phyloP scores from a whole-genome alignment of 106 monocot species.

The Iris macrosiphon region DNA sequence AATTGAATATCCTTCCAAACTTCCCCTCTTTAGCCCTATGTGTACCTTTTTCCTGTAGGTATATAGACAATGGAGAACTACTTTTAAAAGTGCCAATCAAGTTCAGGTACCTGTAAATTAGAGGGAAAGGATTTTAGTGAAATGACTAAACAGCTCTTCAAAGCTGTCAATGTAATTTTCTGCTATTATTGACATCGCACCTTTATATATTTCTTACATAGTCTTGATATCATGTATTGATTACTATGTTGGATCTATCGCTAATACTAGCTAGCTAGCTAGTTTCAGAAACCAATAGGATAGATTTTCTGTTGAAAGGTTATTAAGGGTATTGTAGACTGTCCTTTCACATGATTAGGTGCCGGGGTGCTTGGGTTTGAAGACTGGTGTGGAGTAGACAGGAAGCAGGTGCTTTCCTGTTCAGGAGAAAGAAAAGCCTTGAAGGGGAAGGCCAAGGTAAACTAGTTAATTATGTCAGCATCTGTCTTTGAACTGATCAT shows the following conservation, averaged over 20 bases:
- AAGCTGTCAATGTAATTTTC: too few species aligned
- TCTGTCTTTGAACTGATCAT: neutral
- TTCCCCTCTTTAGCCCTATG: neutral
- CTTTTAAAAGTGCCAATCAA: conserved; percentile 14
- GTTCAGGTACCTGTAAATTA: conserved; percentile 2
- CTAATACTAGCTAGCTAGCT: neutral
- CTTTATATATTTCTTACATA: too few species aligned
- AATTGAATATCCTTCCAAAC: neutral
- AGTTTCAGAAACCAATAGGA: neutral
- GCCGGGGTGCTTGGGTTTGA: conserved; percentile 25
- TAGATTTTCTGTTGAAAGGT: conserved; percentile 9
- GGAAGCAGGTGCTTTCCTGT: too few species aligned
- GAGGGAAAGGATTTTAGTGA: conserved; percentile 1
- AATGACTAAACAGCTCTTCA: neutral
- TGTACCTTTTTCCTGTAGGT: conserved; percentile 1
- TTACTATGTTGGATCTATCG: neutral
- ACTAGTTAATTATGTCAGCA: neutral
- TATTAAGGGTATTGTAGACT: neutral
- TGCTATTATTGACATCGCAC: too few species aligned
- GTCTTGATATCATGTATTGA: too few species aligned
- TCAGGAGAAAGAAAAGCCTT: conserved; percentile 17
- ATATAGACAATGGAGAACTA: neutral
- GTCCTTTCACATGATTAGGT: neutral
- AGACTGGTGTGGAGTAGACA: conserved; percentile 23
- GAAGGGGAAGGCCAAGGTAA: conserved; percentile 15